These are phyloP conservation scores for Patellifolia procumbens DNA, from an alignment of 179 eudicot species.

Conservation along the genomic window DNA sequence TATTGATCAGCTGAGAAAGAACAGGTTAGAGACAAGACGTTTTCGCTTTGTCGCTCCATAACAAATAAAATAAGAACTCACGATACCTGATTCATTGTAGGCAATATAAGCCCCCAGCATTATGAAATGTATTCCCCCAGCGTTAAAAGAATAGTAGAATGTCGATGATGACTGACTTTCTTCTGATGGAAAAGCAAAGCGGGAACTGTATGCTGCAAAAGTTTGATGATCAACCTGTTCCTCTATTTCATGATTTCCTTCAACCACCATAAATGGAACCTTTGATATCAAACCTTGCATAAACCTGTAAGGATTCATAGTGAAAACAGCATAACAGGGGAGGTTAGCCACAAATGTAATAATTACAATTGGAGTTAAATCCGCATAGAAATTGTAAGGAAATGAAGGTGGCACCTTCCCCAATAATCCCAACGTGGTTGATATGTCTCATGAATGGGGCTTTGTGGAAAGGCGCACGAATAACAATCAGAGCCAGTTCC, in stretches of 20 bases:
- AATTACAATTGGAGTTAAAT: background rate
- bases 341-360: background rate
- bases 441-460: conserved; percentile 94
- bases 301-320: conserved; percentile 48
- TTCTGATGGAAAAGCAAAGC: conserved; percentile 90
- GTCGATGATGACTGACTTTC: conserved; percentile 80
- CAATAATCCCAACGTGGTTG: conserved; percentile 99
- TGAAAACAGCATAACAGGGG: background rate
- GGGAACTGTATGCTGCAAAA: conserved; percentile 84
- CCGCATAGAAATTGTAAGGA: background rate
- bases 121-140: conserved; percentile 93
- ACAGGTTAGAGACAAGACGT: background rate
- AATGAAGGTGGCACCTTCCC: conserved; percentile 62
- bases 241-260: conserved; percentile 97
- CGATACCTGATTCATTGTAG: conserved; percentile 71
- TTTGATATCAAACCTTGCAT: conserved; percentile 79
- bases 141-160: conserved; percentile 88
- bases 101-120: conserved; percentile 90
- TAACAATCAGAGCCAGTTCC: conserved; percentile 97
- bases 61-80: background rate
- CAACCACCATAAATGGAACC: conserved; percentile 90
- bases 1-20: conserved; percentile 71
- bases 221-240: conserved; percentile 64
- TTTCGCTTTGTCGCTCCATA: background rate
- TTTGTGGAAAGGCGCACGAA: conserved; percentile 72